Percentiles rank a stretch among this genome's conserved stretches.
These are phyloP conservation scores for Strobilomyces confusus DNA, from an alignment of 768 basidiomycete species.

Conservation along the genomic window DNA sequence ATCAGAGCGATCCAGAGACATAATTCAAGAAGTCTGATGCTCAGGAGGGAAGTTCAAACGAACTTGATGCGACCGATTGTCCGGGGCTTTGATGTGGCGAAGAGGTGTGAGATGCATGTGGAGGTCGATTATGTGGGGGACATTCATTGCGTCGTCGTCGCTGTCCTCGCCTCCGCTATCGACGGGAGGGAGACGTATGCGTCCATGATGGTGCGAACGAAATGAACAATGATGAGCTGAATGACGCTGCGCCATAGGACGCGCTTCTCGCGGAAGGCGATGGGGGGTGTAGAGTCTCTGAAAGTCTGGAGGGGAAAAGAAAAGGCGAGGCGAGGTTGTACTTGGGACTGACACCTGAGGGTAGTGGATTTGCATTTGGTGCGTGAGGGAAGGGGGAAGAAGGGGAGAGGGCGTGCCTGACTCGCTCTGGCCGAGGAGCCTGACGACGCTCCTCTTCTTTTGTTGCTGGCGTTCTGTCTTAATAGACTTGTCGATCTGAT, in stretches of 20 bases:
- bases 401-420: conserved; percentile 48
- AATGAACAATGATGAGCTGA: conserved; percentile 68
- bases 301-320: conserved; percentile 50
- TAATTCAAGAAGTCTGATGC: too few species aligned
- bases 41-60: too few species aligned
- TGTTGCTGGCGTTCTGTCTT: conserved; percentile 57
- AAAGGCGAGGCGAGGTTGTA: not conserved
- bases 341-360: conserved; percentile 58
- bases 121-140: conserved; percentile 47
- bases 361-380: conserved; percentile 75
- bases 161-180: conserved; percentile 34
- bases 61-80: too few species aligned
- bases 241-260: conserved; percentile 65
- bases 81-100: conserved; percentile 63
- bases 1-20: too few species aligned
- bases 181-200: conserved; percentile 40
- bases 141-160: conserved; percentile 25
- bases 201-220: conserved; percentile 60
- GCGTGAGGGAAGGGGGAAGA: not conserved
- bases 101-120: conserved; percentile 62
- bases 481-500: conserved; percentile 71
- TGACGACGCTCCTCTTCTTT: conserved; percentile 62
- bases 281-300: conserved; percentile 71
- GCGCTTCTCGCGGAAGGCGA: conserved; percentile 55
- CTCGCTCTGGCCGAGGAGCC: conserved; percentile 80